Evolutionary conservation across 192 early-diverging fungal species (phyloP).

Genomic region (Linnemannia zychae): DNA sequence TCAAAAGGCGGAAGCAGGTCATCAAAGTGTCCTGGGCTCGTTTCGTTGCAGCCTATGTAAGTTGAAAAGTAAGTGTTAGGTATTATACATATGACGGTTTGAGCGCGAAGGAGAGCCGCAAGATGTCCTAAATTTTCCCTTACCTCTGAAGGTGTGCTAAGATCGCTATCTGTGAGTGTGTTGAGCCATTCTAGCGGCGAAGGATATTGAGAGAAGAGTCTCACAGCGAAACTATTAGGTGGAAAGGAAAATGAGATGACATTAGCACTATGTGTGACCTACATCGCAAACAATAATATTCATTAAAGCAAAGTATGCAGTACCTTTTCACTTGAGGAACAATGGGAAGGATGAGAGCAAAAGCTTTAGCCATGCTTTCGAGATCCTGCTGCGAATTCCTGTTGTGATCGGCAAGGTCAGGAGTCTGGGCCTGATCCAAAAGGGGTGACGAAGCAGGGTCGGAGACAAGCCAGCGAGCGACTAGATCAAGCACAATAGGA

Average conservation of each 20-base stretch:
- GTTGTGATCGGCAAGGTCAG: conserved; percentile 11
- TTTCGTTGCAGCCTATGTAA: conserved; percentile 36
- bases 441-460: conserved; percentile 37
- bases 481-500: conserved; percentile 85
- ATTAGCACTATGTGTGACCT: background rate
- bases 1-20: conserved; percentile 66
- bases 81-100: background rate
- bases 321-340: conserved; percentile 81
- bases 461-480: conserved; percentile 78
- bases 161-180: conserved; percentile 44
- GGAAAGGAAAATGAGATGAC: conserved; percentile 16
- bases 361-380: conserved; percentile 64
- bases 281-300: background rate
- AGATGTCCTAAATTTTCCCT: background rate
- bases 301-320: background rate
- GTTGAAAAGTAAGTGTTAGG: background rate
- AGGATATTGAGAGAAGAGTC: conserved; percentile 66
- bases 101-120: background rate
- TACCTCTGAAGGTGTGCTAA: conserved; percentile 29
- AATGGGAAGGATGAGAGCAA: conserved; percentile 71
- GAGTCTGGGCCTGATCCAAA: conserved; percentile 2
- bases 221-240: conserved; percentile 62
- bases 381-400: conserved; percentile 31
- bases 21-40: conserved; percentile 60
- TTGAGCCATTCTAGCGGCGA: conserved; percentile 67